phyloP scores from a whole-genome alignment of 495 filamentous ascomycete species.

The Tetracladium setigerum region DNA sequence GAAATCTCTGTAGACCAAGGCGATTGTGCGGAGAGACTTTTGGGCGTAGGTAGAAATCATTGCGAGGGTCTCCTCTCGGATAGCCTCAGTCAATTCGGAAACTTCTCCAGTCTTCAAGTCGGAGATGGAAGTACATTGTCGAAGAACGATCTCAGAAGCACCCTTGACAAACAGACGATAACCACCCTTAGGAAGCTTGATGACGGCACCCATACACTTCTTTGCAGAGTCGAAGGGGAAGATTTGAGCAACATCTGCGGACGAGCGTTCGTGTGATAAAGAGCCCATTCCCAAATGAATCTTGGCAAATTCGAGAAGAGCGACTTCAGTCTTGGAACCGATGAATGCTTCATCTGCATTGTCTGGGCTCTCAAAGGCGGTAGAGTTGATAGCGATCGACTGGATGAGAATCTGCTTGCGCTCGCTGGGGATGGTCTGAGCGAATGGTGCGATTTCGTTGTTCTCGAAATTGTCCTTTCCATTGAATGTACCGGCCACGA shows the following conservation, averaged over 20 bases:
- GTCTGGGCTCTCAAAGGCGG: constrained; percentile 73
- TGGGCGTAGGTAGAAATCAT: constrained; percentile 52
- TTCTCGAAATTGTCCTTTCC: constrained; percentile 51
- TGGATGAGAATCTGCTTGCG: constrained; percentile 58
- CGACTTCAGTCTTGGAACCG: constrained; percentile 83
- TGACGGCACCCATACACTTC: constrained; percentile 77
- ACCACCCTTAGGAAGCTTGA: constrained; percentile 51
- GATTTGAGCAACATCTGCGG: constrained; percentile 58
- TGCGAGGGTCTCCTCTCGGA: constrained; percentile 52
- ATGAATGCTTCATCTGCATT: constrained; percentile 64
- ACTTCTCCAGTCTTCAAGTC: constrained; percentile 30
- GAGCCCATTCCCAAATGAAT: constrained; percentile 66
- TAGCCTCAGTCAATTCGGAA: constrained; percentile 56
- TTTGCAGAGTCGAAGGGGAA: constrained; percentile 75
- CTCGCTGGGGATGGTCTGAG: constrained; percentile 32
- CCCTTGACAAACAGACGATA: constrained; percentile 73
- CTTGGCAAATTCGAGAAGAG: constrained; percentile 63
- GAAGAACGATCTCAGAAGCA: constrained; percentile 72
- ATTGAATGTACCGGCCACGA: constrained; percentile 68
- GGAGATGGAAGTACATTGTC: constrained; percentile 61
- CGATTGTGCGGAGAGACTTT: constrained; percentile 77
- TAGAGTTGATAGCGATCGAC: constrained; percentile 77
- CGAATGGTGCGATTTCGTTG: constrained; percentile 32
- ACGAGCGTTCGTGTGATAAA: constrained; percentile 57
- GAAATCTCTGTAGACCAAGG: constrained; percentile 76